These are phyloP conservation scores for Pelargonium australe DNA, from an alignment of 441 rosid species.

Conservation along the genomic window DNA sequence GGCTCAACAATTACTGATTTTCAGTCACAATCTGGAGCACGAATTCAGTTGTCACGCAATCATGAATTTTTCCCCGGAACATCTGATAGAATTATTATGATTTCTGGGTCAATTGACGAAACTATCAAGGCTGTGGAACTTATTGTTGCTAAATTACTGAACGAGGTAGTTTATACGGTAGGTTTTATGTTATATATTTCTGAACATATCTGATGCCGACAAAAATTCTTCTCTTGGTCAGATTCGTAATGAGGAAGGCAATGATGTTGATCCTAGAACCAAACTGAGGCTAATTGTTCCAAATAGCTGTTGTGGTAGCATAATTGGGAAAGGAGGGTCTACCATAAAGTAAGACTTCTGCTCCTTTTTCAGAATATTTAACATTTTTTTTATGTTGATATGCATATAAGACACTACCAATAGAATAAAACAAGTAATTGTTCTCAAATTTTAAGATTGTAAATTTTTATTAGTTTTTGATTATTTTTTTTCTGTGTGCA, in stretches of 20 bases:
- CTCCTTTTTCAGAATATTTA: slow-evolving; percentile 21
- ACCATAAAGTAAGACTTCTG: slow-evolving; percentile 71
- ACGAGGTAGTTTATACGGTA: slow-evolving; percentile 51
- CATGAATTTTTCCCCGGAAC: slow-evolving; percentile 91
- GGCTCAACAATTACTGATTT: slow-evolving; percentile 94
- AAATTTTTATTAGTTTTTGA: not conserved
- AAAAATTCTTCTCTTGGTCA: slow-evolving; percentile 26
- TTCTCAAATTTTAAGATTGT: not conserved
- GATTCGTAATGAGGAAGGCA: slow-evolving; percentile 71
- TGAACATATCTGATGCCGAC: slow-evolving; percentile 13
- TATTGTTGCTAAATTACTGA: slow-evolving; percentile 68
- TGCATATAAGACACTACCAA: not conserved
- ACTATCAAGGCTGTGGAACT: slow-evolving; percentile 73
- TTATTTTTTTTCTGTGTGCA: not conserved
- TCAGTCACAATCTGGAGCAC: slow-evolving; percentile 84
- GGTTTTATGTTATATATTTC: slow-evolving; percentile 3
- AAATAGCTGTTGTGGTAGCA: slow-evolving; percentile 93
- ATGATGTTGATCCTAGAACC: slow-evolving; percentile 68
- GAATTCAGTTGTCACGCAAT: slow-evolving; percentile 91
- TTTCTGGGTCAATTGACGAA: slow-evolving; percentile 74
- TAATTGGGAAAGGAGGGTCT: slow-evolving; percentile 97
- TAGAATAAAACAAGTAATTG: not conserved
- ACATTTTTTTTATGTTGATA: slow-evolving; percentile 16
- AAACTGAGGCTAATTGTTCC: slow-evolving; percentile 90
- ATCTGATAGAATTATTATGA: slow-evolving; percentile 80